Evolutionary conservation across 306 rosid species (phyloP).

Genomic region (Calophaca sinica): DNA sequence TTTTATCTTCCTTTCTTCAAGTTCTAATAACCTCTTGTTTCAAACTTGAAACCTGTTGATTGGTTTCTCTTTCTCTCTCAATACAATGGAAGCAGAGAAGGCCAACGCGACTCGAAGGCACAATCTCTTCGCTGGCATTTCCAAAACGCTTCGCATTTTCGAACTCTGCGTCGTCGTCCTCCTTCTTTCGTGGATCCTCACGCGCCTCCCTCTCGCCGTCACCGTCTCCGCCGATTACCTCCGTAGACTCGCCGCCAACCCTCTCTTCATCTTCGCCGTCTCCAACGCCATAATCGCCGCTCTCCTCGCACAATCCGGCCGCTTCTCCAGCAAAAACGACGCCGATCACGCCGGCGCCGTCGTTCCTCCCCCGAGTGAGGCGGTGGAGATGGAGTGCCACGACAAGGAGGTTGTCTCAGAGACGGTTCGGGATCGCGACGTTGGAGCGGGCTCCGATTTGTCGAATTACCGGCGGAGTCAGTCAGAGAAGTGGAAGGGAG

Average conservation of each 20-base stretch:
- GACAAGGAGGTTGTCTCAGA: slow-evolving; percentile 74
- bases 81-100: slow-evolving; percentile 42
- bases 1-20: not conserved
- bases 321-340: slow-evolving; percentile 1
- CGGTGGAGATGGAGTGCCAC: slow-evolving; percentile 49
- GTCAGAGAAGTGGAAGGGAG: slow-evolving; percentile 61
- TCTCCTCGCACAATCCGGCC: slow-evolving; percentile 63
- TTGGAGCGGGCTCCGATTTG: slow-evolving; percentile 25
- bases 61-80: not conserved
- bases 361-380: not conserved
- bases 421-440: not conserved
- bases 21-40: not conserved
- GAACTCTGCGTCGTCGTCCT: slow-evolving; percentile 54
- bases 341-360: slow-evolving; percentile 11
- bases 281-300: slow-evolving; percentile 81
- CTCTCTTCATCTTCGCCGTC: slow-evolving; percentile 77
- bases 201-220: slow-evolving; percentile 71
- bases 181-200: slow-evolving; percentile 63
- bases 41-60: not conserved
- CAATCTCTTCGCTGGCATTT: slow-evolving; percentile 49
- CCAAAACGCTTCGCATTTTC: slow-evolving; percentile 60
- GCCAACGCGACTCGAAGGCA: slow-evolving; percentile 41
- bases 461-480: slow-evolving; percentile 52
- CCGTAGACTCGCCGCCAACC: slow-evolving; percentile 52
- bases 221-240: slow-evolving; percentile 54